Evolutionary conservation across 2,329 filamentous ascomycete species (phyloP), one percentile per base, ranked within the genome.

Genomic region (Apiospora hydei): DNA sequence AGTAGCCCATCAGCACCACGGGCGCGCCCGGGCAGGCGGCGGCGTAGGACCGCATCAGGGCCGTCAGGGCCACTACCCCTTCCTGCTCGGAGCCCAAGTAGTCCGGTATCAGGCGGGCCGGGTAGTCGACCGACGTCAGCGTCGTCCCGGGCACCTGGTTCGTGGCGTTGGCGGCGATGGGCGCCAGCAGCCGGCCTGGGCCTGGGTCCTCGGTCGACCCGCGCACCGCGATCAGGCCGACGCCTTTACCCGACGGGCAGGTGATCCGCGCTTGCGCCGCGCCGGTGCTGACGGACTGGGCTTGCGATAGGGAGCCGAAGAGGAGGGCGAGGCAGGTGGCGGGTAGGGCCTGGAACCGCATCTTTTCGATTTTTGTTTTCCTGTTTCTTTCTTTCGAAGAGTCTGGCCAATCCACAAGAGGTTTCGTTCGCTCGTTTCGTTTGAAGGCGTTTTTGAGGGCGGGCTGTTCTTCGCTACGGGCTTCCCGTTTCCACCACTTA

Each of bases 1-100:
- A 79, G 73, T 82, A 82, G 3, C 81, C 81, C 71, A 82, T 73
- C 26, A 83, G 72, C n/a, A 80, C 82, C 68, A 83, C 80, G 72
- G 79, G 78, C 49, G 73, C 73, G 8, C 75, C 75, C 30, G 80
- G 80, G 67, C 77, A 79, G 24, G 77, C 75, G 5, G 74, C 71
- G 3, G 77, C 77, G 71, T 82, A 83, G 6, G 69, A 72, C 69
- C 77, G 72, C 44, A 81, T 77, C 49, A 81, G 73, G 11, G 74
- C 68, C 14, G 74, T 78, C 72, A 81, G 80, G 34, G 77, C 79
- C 14, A 74, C 71, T 16, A 82, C 78, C 16, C 81, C 81, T 18
- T 75, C 72, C 7, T 73, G 71, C 51, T 82, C 80, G 5, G 78
- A 81, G 10, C 49, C 66, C 10, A 73, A 24, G 47, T 82, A 81